Evolutionary conservation across 1,284 basidiomycete species (phyloP), one percentile per base, ranked within the genome.

Genomic region (Ceratobasidium sp.): DNA sequence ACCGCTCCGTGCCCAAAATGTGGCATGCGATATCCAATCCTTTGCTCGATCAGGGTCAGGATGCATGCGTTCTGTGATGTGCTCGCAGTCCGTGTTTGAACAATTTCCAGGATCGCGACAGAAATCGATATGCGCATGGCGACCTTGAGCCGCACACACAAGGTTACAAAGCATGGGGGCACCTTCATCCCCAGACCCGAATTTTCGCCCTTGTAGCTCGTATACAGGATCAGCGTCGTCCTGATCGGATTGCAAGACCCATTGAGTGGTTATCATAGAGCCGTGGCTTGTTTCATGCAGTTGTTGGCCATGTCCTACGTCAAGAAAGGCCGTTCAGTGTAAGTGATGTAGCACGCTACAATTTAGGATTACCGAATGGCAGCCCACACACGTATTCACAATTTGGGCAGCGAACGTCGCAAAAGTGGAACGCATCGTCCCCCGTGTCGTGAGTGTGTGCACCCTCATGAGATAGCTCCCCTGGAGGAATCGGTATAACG

Each of bases 121-220:
- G 70, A 82, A 83, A 71, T 84, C 85, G 29, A 87, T 75, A 72
- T 87, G 86, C 0, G 78, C 76, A 62, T 87, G 85, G 21, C 80
- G 71, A 0, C 84, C 85, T 75, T 86, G 78, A 3, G 80, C 77
- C 1, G 80, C 78, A 70, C 86, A 87, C 23, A 85, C 74, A 14
- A 87, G 77, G 56, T 80, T 84, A 73, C 85, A 87, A 76, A 87
- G 79, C 82, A 86, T 85, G 0, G 85, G 85, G 1, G 84, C 84
- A 8, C 86, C 85, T 52, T 84, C 82, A 57, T 86, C 84, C 16
- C 81, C 80, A 0, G 81, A 74, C 1, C 80, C 83, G 73, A 85
- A 87, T 60, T 80, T 82, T 56, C 80, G 81, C 1, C 85, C 85
- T 70, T 82, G 79, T 1, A 86, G 75, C 69, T 87, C 85, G 13